These are phyloP conservation scores for Cucurbita maxima DNA, from an alignment of 306 rosid genomes.

Conservation along the genomic window DNA sequence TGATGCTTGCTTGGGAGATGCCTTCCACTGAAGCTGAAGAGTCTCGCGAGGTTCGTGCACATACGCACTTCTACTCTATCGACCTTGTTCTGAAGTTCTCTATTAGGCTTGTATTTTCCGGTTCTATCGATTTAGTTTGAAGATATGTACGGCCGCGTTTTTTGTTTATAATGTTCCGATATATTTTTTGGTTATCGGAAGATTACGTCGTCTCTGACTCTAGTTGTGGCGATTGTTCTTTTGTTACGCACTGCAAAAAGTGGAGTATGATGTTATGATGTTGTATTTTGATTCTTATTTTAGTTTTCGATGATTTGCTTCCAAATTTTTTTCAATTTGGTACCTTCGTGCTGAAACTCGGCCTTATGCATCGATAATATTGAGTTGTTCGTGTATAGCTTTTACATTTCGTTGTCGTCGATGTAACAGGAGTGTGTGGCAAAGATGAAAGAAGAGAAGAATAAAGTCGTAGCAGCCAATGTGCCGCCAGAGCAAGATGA, in stretches of 20 bases:
- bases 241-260: not conserved
- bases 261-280: not conserved
- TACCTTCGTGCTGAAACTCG: not conserved
- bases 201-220: not conserved
- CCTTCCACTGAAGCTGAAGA: conserved; percentile 41
- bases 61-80: not conserved
- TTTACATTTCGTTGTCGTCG: not conserved
- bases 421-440: conserved; percentile 45
- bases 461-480: conserved; percentile 8
- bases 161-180: not conserved
- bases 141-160: not conserved
- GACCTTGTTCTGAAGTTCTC: not conserved
- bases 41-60: conserved; percentile 16
- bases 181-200: not conserved
- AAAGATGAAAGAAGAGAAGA: conserved; percentile 62
- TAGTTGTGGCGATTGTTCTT: not conserved
- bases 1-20: conserved; percentile 89
- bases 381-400: not conserved
- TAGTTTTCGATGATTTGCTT: not conserved
- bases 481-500: conserved; percentile 44
- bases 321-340: not conserved
- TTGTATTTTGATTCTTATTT: not conserved
- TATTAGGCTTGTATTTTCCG: not conserved
- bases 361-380: not conserved
- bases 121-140: not conserved